Base-by-base conservation (phyloP, 169 alveolate genomes). In the Cystoisospora suis region DNA sequence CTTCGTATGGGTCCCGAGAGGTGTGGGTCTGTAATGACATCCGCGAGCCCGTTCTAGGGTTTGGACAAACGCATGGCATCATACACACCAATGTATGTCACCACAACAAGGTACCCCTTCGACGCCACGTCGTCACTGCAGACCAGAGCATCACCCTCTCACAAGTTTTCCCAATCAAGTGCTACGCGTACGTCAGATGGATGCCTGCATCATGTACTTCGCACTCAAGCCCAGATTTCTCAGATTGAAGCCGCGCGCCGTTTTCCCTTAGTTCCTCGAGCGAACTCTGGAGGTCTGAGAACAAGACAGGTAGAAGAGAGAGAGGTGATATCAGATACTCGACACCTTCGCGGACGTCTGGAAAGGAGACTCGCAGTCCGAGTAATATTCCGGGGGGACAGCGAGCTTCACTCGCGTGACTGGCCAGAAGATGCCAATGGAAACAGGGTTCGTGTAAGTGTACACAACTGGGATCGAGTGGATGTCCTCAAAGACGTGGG, bases 221-320 rank as follows among this genome's bases (percentile, higher is more conserved):
- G 77, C 77, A 44, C n/a, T 65, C 42, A 17, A 65, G 77, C 45
- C 34, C 77, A 20, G 42, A 6, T 44, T 27, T 65, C 15, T 65
- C 77, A 32, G 77, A 36, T n/a, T 44, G 44, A 12, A 65, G 77
- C 23, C 77, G 77, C 12, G 77, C 77, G 44, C 15, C 77, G 27
- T 65, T 44, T 15, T 65, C 77, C 45, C 15, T 36, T 32, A 65
- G 77, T 44, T 65, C 77, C 0, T 12, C 77, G 42, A 65, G 77
- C 45, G 77, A 65, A 44, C 77, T 32, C 77, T 65, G 77, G 27
- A 65, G n/a, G 77, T 65, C 77, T 65, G 42, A n/a, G n/a, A n/a
- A 65, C 45, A 65, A 65, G 34, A 6, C 42, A 36, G 12, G 45
- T 27, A 27, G 72, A 36, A 65, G 77, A 36, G 34, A 17, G 27